Percentiles rank a stretch among this genome's conserved stretches.
Conservation (phyloP, 148 eudicot genomes). For the Cornus kousa region DNA sequence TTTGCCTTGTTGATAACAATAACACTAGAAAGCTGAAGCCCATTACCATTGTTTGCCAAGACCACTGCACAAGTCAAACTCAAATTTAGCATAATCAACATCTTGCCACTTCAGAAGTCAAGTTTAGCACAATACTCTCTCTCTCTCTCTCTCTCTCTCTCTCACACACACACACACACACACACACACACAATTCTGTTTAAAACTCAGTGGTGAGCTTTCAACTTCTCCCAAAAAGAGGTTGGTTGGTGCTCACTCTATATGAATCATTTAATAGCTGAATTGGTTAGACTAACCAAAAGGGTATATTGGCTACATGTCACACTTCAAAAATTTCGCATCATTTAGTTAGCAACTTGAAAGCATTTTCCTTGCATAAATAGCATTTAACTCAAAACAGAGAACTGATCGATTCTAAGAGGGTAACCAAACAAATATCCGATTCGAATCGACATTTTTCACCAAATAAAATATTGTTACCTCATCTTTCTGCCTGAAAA, state of each 20-base stretch:
- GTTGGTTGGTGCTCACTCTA: not conserved
- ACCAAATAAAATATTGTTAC: conserved; percentile 22
- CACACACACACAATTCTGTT: not conserved
- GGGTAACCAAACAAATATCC: not conserved
- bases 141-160: not conserved
- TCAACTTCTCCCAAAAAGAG: not conserved
- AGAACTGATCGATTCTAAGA: too few species aligned
- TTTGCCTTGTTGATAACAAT: conserved; percentile 59
- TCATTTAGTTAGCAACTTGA: not conserved
- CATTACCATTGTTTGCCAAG: conserved; percentile 83
- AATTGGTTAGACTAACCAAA: not conserved
- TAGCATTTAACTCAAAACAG: too few species aligned
- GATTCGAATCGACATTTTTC: not conserved
- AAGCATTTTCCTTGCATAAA: not conserved
- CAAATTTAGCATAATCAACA: not conserved
- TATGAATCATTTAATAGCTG: not conserved
- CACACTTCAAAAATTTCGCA: not conserved
- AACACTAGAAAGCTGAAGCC: conserved; percentile 68
- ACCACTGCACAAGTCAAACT: conserved; percentile 65
- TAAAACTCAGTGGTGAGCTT: not conserved
- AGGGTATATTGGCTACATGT: not conserved
- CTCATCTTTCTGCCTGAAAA: conserved; percentile 60
- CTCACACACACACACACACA: too few species aligned
- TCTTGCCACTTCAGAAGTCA: not conserved
- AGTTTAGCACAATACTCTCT: not conserved